Base-by-base conservation (phyloP, 176 grass and related monocot genomes). In the Triticum timopheevii region DNA sequence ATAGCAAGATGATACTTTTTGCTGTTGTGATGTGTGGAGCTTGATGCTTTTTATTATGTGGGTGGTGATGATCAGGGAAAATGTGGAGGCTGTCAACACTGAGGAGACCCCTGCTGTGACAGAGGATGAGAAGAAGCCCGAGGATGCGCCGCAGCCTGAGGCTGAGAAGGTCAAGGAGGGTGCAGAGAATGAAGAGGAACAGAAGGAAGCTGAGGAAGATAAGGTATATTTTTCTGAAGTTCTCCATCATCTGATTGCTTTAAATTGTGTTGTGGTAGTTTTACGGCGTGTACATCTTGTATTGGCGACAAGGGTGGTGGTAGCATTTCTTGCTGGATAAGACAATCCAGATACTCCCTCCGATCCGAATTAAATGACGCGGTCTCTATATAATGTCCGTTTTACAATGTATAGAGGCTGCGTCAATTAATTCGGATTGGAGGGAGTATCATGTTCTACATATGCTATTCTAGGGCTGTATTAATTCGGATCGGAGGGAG, bases 181-280 rank as follows among this genome's bases (percentile, higher is more conserved):
- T 76, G 82, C 65, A 2, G 84, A 72, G 28, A 86, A 69, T 23
- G 84, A 75, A 59, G 73, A 83, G 65, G 93, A 92, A 34, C 73
- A 91, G 61, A 86, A 91, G 80, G 90, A 95, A 47, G 77, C 86
- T 62, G 93, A 97, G 52, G 92, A 97, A 38, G 95, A 95, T 52
- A 95, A 93, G 80, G 95, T 97, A 89, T 59, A 71, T 52, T 69
- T 62, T 61, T 39, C 50, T 76, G 0, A 10, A 70, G 4, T 70
- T 56, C 19, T 1, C 58, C 9, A 2, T 52, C 8, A 22, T 9
- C 20, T 52, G 5, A 9, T 31, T 65, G 31, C 0, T 56, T 69
- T 23, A 7, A 15, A 59, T 44, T 59, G 62, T 47, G 17, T 36
- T 1, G 3, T 8, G 27, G 3, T 5, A 19, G 64, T 59, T n/a